Conservation (phyloP, 805 yeast genomes). For the Pichia paraexigua region DNA sequence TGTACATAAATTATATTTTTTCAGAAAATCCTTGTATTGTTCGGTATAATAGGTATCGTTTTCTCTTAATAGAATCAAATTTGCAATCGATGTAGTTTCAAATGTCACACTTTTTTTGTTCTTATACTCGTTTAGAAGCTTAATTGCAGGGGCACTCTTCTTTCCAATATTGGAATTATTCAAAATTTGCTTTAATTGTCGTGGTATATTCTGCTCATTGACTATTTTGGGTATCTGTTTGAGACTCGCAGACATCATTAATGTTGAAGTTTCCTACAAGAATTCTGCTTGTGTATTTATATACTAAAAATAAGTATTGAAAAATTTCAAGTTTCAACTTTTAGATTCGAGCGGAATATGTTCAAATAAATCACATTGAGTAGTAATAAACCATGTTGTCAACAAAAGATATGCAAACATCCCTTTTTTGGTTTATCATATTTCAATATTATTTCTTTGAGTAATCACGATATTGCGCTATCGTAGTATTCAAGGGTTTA, state of each 20-base stretch:
- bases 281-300: not conserved
- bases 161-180: not conserved
- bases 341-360: no score
- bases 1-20: conserved; percentile 3
- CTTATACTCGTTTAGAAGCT: not conserved
- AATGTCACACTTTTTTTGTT: not conserved
- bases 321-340: not conserved
- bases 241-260: not conserved
- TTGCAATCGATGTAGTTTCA: conserved; percentile 6
- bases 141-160: not conserved
- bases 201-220: not conserved
- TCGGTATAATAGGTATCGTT: conserved; percentile 7
- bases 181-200: not conserved
- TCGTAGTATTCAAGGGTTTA: no score
- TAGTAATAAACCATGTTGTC: no score
- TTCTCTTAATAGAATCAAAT: conserved; percentile 12
- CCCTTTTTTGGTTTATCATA: no score
- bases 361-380: no score
- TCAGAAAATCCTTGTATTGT: conserved; percentile 9
- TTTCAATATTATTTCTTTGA: no score
- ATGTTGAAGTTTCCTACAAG: not conserved
- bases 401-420: no score
- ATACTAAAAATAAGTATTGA: no score
- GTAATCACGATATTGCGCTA: no score
- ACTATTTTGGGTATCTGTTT: not conserved